Base-by-base conservation (phyloP, 2,329 filamentous ascomycete genomes). In the Colletotrichum spinosum region DNA sequence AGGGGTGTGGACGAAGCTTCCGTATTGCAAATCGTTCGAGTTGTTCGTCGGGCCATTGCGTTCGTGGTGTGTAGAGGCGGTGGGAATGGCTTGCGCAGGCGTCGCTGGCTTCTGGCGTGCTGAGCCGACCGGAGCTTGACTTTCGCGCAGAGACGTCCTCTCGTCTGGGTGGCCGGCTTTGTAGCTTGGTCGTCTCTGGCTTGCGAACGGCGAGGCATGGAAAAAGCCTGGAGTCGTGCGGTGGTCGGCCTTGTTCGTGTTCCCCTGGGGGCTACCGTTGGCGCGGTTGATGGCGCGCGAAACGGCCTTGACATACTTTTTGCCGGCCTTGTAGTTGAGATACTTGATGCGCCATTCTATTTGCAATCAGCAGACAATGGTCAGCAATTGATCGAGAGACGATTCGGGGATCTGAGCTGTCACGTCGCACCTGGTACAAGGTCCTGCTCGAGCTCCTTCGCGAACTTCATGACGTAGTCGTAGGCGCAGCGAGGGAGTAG, bases 241-340 rank as follows among this genome's bases (percentile, higher is more conserved):
- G 44, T 58, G 38, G 48, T 67, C 53, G 38, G 25, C 25, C 51
- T 42, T 59, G 59, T 3, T 41, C 44, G 42, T 11, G 54, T 59
- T 50, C n/a, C 42, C 52, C 15, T 10, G 35, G 9, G 64, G 64
- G 38, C 34, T 65, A 6, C 49, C 55, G 50, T 67, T 65, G 75
- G 87, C 77, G 81, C 88, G 79, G 81, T 86, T 84, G 67, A 96
- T 85, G 65, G 93, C 93, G 67, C 91, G 87, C 33, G 85, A 80
- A 56, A 97, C 90, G 61, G 89, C 89, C 78, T 97, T 98, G 77
- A 98, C 85, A 75, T 94, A 91, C 81, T 97, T 97, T 81, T 98
- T 98, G 67, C 94, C 95, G 61, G 89, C 89, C 85, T 97, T 97
- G 84, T 98, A 98, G 79, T 97, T 89, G 71, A 98, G 86, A 78